Conservation (phyloP, 176 grass and related monocot species). For the Lolium multiflorum region DNA sequence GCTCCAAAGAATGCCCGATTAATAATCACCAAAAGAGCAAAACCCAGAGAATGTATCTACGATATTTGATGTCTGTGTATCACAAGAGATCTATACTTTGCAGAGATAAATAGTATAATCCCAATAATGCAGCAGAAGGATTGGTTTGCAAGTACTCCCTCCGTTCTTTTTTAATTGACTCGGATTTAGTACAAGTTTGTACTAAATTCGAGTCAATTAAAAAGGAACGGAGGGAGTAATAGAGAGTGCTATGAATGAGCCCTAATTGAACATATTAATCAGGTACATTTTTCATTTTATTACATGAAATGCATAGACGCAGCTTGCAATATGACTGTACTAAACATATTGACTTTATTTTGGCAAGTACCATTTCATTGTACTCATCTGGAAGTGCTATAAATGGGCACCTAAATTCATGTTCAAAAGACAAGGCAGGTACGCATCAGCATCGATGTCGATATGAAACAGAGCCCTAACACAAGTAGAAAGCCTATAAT, state of each 20-base stretch:
- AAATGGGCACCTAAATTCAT: slow-evolving; percentile 26
- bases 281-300: background rate
- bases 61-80: background rate
- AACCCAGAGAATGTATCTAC: background rate
- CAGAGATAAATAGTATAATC: background rate
- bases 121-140: slow-evolving; percentile 16
- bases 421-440: slow-evolving; percentile 28
- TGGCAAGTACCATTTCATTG: background rate
- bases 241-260: too few species aligned
- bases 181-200: too few species aligned
- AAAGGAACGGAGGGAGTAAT: too few species aligned
- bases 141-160: slow-evolving; percentile 11
- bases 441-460: slow-evolving; percentile 7
- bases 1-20: background rate
- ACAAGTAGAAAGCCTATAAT: slow-evolving; percentile 23
- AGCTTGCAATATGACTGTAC: background rate
- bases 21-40: background rate
- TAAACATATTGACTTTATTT: background rate
- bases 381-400: slow-evolving; percentile 2
- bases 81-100: too few species aligned
- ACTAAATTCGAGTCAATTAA: too few species aligned
- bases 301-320: slow-evolving; percentile 11
- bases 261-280: background rate
- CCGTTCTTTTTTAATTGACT: too few species aligned
- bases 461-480: slow-evolving; percentile 33